These are phyloP conservation scores for Sporothrix globosa DNA, from an alignment of 2,329 filamentous ascomycete genomes.

Conservation along the genomic window DNA sequence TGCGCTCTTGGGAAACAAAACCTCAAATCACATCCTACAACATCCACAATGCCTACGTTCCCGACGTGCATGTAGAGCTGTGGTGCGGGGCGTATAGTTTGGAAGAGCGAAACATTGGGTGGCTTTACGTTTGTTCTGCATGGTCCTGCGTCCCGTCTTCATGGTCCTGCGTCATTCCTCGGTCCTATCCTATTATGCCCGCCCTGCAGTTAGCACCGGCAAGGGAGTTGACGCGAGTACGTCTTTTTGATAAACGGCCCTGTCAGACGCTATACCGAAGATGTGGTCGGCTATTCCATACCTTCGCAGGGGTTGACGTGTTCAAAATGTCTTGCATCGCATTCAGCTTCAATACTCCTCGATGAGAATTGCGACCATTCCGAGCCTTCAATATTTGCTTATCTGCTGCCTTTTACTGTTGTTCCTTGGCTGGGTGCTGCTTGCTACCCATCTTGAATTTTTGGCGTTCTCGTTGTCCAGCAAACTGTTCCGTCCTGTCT, in stretches of 20 bases:
- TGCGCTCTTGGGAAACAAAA: background rate
- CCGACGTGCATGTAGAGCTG: background rate
- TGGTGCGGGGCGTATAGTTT: background rate
- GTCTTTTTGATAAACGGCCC: background rate
- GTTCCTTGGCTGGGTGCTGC: no score
- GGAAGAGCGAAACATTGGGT: no score
- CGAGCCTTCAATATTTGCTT: background rate
- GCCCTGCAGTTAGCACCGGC: background rate
- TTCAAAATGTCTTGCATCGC: background rate
- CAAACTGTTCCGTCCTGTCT: background rate
- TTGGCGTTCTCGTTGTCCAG: background rate
- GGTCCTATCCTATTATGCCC: background rate
- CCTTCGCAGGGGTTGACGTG: background rate
- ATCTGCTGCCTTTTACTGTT: background rate
- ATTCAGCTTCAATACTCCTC: background rate
- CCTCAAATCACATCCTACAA: background rate
- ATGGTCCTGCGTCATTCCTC: background rate
- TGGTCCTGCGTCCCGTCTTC: background rate
- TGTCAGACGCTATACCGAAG: background rate
- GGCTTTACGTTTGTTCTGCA: conserved; percentile 1
- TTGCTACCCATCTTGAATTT: no score
- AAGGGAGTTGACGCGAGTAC: background rate
- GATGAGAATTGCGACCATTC: background rate
- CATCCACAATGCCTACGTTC: background rate
- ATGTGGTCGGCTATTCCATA: background rate